A percentile compares a stretch with the other conserved stretches of the same genome.
Evolutionary conservation across 169 alveolate species (phyloP).

Genomic region (Cryptosporidium bovis): DNA sequence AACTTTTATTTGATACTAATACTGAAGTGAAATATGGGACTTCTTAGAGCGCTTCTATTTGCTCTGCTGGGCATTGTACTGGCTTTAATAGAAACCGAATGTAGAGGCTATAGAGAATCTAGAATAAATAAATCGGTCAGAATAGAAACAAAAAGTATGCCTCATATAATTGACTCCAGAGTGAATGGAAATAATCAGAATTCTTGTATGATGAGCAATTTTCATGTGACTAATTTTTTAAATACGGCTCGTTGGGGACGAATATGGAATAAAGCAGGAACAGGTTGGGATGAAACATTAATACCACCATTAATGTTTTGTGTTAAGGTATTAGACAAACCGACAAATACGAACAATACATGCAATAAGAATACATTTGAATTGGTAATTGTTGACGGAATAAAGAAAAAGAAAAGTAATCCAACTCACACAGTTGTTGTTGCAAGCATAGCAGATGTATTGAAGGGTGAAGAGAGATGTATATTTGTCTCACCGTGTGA

Average conservation of each 20-base stretch:
- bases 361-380: conserved; percentile 40
- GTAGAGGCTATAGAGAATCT: conserved; percentile 47
- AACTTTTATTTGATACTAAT: too few relatives aligned
- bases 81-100: background rate
- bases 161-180: background rate
- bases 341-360: conserved; percentile 2
- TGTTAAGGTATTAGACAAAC: conserved; percentile 46
- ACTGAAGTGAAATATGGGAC: too few relatives aligned
- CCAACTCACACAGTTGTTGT: background rate
- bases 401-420: conserved; percentile 1
- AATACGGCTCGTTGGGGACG: conserved; percentile 68
- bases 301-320: conserved; percentile 72
- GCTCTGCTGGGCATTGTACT: too few relatives aligned
- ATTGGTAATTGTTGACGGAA: conserved; percentile 49
- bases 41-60: too few relatives aligned
- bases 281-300: conserved; percentile 66
- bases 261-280: conserved; percentile 43
- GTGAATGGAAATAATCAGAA: background rate
- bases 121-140: conserved; percentile 33
- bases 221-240: conserved; percentile 35
- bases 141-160: conserved; percentile 37
- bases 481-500: conserved; percentile 69
- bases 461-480: conserved; percentile 65
- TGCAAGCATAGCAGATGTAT: conserved; percentile 19
- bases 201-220: background rate